Evolutionary conservation across 2,329 filamentous ascomycete species (phyloP).

Genomic region (Emmonsia crescens): DNA sequence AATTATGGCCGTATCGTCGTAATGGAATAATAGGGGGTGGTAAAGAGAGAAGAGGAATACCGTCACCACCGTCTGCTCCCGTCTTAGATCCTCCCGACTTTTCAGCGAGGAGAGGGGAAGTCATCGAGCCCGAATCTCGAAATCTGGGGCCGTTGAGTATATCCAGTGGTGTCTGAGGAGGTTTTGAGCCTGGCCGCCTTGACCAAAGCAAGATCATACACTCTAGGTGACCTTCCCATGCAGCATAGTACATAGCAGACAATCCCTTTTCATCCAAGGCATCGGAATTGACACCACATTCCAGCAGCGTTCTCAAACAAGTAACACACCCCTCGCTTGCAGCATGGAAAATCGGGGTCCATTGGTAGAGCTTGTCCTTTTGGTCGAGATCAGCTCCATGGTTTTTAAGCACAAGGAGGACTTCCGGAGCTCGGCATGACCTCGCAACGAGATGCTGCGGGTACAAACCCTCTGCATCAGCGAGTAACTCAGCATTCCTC

Average conservation of each 20-base stretch:
- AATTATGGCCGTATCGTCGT: slow-evolving; percentile 92
- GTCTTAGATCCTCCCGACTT: slow-evolving; percentile 15
- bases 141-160: slow-evolving; percentile 25
- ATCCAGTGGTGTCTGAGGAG: slow-evolving; percentile 23
- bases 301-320: slow-evolving; percentile 70
- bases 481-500: slow-evolving; percentile 68
- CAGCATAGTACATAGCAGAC: slow-evolving; percentile 95
- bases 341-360: slow-evolving; percentile 93
- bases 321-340: slow-evolving; percentile 91
- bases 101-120: slow-evolving; percentile 6
- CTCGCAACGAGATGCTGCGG: slow-evolving; percentile 95
- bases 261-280: slow-evolving; percentile 86
- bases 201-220: slow-evolving; percentile 75
- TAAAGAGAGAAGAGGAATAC: slow-evolving; percentile 81
- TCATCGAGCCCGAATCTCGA: slow-evolving; percentile 17
- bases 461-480: slow-evolving; percentile 90
- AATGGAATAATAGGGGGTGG: slow-evolving; percentile 94
- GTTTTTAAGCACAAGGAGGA: slow-evolving; percentile 68
- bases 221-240: slow-evolving; percentile 91
- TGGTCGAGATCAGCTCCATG: slow-evolving; percentile 88
- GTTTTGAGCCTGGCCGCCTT: slow-evolving; percentile 17
- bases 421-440: slow-evolving; percentile 68
- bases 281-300: slow-evolving; percentile 65
- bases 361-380: slow-evolving; percentile 89
- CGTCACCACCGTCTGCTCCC: slow-evolving; percentile 55